phyloP scores from a whole-genome alignment of 257 asterid genomes.

The Salvia hispanica region DNA sequence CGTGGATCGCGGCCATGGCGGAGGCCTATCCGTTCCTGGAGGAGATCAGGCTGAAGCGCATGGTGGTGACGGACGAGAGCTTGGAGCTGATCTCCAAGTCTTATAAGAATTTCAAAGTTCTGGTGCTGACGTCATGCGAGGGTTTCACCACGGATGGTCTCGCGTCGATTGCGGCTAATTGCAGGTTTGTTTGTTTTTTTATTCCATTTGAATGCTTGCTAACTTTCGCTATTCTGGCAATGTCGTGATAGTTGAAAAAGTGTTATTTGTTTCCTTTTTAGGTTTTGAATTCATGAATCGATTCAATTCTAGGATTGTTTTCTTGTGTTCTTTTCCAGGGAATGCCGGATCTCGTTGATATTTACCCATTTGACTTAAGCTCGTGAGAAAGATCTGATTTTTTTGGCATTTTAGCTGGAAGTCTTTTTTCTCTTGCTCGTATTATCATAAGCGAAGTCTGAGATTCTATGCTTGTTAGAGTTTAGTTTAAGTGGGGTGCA shows the following conservation, averaged over 20 bases:
- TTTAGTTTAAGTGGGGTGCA: slow-evolving; percentile 9
- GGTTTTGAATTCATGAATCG: slow-evolving; percentile 5
- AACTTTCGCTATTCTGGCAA: slow-evolving; percentile 8
- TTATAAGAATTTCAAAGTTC: slow-evolving; percentile 72
- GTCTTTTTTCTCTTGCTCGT: too few species aligned
- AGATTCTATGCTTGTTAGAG: neutral
- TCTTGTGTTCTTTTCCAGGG: neutral
- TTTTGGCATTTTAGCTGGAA: too few species aligned
- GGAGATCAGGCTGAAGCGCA: slow-evolving; percentile 83
- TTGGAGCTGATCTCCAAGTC: slow-evolving; percentile 79
- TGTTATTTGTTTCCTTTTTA: neutral
- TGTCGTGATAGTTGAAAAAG: slow-evolving; percentile 2
- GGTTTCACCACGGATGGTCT: slow-evolving; percentile 90
- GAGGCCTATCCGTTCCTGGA: slow-evolving; percentile 76
- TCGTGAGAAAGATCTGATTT: slow-evolving; percentile 21
- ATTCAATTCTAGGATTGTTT: neutral
- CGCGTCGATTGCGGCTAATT: slow-evolving; percentile 83
- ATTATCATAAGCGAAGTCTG: neutral
- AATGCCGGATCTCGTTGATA: neutral
- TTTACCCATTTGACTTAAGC: neutral
- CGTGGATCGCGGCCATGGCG: slow-evolving; percentile 76
- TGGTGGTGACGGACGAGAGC: slow-evolving; percentile 80
- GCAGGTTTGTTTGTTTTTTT: slow-evolving; percentile 66
- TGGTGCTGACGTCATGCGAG: slow-evolving; percentile 76
- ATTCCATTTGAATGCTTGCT: neutral